Conservation (phyloP, 306 rosid genomes). For the Arachis stenosperma region DNA sequence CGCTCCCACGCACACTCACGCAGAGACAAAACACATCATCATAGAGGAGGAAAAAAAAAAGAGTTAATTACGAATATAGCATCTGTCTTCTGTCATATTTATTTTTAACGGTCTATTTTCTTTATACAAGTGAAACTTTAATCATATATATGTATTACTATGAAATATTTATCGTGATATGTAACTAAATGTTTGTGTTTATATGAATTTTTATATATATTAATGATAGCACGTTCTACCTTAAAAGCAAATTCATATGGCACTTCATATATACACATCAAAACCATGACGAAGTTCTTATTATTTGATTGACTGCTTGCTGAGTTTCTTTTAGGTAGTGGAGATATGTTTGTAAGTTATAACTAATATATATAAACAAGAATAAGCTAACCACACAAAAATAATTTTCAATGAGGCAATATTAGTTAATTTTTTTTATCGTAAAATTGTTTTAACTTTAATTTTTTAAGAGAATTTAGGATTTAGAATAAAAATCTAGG, state of each 20-base stretch:
- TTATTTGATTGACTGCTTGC: conserved; percentile 19
- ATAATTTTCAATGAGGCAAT: no score
- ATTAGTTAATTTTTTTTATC: no score
- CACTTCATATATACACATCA: conserved; percentile 3
- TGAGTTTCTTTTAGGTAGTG: not conserved
- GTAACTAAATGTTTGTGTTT: no score
- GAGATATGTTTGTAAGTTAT: not conserved
- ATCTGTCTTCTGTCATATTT: not conserved
- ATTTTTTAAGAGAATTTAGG: no score
- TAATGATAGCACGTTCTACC: conserved; percentile 14
- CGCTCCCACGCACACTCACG: conserved; percentile 4
- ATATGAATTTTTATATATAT: no score
- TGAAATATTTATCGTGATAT: no score
- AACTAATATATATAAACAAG: conserved; percentile 2
- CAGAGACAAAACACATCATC: not conserved
- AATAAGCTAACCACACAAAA: no score
- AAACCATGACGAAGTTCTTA: conserved; percentile 14
- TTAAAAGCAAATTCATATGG: conserved; percentile 5
- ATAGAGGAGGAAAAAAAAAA: no score
- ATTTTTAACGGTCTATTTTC: conserved; percentile 53
- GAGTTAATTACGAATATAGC: not conserved
- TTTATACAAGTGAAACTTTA: not conserved
- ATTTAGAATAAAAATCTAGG: no score
- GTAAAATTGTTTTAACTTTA: no score
- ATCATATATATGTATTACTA: no score